Evolutionary conservation across 2,329 filamentous ascomycete genomes (phyloP).

Genomic region (Cladosporium sphaerospermum): DNA sequence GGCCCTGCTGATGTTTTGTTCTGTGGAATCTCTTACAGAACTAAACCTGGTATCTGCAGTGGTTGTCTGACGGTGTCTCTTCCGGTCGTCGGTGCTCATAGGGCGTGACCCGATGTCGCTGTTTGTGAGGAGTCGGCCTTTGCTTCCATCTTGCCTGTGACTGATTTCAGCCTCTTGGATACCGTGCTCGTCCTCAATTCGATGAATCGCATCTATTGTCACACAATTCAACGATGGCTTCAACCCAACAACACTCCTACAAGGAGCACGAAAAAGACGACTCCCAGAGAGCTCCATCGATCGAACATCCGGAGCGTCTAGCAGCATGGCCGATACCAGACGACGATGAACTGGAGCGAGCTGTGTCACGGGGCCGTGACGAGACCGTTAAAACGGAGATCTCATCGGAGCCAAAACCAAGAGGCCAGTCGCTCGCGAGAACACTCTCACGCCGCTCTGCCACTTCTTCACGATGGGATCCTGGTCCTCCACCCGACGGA

Average conservation of each 20-base stretch:
- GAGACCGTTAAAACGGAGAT: not conserved
- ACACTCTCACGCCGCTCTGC: slow-evolving; percentile 23
- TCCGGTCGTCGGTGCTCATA: no score
- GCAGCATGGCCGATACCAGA: slow-evolving; percentile 11
- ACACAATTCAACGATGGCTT: not conserved
- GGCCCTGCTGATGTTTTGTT: not conserved
- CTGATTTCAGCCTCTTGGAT: no score
- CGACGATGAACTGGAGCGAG: slow-evolving; percentile 8
- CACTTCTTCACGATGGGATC: slow-evolving; percentile 24
- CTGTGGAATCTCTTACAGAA: slow-evolving; percentile 9
- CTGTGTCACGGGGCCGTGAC: not conserved
- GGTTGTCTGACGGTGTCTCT: no score
- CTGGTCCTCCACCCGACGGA: slow-evolving; percentile 38
- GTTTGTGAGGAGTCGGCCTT: no score
- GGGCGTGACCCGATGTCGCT: no score
- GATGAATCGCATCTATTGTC: no score
- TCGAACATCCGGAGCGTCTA: slow-evolving; percentile 2
- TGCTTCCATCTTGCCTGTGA: no score
- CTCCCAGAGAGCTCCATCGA: not conserved
- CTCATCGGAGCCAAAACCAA: not conserved
- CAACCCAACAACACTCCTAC: not conserved
- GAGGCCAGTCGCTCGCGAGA: slow-evolving; percentile 12
- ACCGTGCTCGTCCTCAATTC: no score
- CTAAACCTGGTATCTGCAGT: not conserved
- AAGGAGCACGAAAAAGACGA: not conserved